These are phyloP conservation scores for Sonneratia caseolaris DNA, from an alignment of 345 rosid species.

Conservation along the genomic window DNA sequence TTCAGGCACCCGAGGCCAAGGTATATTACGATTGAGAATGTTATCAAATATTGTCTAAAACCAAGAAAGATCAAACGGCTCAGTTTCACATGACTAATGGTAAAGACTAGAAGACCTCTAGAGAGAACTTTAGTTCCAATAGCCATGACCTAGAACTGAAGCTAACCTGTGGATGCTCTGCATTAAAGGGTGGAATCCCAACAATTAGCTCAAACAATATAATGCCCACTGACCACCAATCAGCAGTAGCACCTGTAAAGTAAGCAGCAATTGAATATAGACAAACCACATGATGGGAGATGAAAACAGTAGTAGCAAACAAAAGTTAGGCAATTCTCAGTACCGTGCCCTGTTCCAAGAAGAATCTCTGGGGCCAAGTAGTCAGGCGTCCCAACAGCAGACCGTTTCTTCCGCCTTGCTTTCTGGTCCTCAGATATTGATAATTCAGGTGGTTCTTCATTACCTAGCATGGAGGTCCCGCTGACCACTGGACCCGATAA, in stretches of 20 bases:
- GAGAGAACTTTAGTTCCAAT: no score
- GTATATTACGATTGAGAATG: constrained; percentile 95
- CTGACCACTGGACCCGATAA: constrained; percentile 83
- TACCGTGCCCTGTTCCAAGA: constrained; percentile 98
- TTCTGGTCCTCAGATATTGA: constrained; percentile 54
- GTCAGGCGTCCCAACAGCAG: constrained; percentile 99
- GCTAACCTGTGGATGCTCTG: constrained; percentile 80
- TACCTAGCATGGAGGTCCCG: constrained; percentile 77
- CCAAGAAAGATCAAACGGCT: neutral
- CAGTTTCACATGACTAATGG: neutral
- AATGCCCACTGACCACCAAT: constrained; percentile 99
- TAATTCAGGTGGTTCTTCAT: constrained; percentile 61
- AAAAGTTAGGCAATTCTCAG: constrained; percentile 21
- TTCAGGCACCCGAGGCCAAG: constrained; percentile 83
- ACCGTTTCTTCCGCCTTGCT: constrained; percentile 82
- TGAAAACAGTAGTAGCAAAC: neutral
- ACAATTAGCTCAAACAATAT: constrained; percentile 86
- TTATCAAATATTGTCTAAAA: constrained; percentile 83
- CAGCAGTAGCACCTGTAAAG: constrained; percentile 83
- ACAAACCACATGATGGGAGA: neutral
- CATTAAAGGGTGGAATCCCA: constrained; percentile 98
- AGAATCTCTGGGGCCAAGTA: constrained; percentile 99
- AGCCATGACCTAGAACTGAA: neutral
- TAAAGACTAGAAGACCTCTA: neutral
- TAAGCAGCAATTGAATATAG: neutral